Evolutionary conservation across 73 alveolate genomes (phyloP).

Genomic region (Symbiodinium pilosum): DNA sequence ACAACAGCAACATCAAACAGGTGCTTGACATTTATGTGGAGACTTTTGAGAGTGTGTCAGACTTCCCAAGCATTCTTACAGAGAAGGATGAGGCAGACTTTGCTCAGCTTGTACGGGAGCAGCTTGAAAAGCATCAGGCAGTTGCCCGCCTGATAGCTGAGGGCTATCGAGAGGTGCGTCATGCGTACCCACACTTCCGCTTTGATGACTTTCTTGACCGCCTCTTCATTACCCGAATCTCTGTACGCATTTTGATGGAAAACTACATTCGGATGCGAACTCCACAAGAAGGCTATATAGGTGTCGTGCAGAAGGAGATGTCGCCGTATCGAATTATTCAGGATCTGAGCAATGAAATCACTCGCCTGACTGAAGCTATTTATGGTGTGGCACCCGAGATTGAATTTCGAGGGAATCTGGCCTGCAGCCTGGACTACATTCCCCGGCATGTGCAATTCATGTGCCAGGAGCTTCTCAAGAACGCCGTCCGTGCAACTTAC

Average conservation of each 20-base stretch:
- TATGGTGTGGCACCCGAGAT: too few species aligned
- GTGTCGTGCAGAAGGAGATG: conserved; percentile 60
- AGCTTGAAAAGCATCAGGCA: conserved; percentile 42
- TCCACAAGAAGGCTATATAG: conserved; percentile 51
- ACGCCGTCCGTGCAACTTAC: conserved; percentile 72
- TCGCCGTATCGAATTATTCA: conserved; percentile 48
- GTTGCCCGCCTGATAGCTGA: conserved; percentile 47
- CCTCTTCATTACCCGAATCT: conserved; percentile 41
- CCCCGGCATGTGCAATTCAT: conserved; percentile 79
- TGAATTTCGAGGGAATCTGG: conserved; percentile 57
- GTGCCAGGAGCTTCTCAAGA: conserved; percentile 84
- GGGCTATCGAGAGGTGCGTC: conserved; percentile 78
- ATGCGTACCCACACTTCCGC: conserved; percentile 64
- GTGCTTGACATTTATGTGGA: conserved; percentile 59
- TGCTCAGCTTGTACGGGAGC: conserved; percentile 8
- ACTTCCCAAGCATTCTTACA: conserved; percentile 47
- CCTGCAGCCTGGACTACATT: conserved; percentile 79
- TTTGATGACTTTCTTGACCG: conserved; percentile 59
- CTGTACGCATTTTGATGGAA: conserved; percentile 68
- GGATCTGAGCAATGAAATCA: conserved; percentile 76
- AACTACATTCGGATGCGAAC: conserved; percentile 78
- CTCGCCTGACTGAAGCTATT: conserved; percentile 36
- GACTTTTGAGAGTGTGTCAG: conserved; percentile 72
- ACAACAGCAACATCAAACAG: conserved; percentile 71
- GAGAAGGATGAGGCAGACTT: conserved; percentile 69